These are phyloP conservation scores for Penicillium argentinense DNA, from an alignment of 495 filamentous ascomycete species.

Conservation along the genomic window DNA sequence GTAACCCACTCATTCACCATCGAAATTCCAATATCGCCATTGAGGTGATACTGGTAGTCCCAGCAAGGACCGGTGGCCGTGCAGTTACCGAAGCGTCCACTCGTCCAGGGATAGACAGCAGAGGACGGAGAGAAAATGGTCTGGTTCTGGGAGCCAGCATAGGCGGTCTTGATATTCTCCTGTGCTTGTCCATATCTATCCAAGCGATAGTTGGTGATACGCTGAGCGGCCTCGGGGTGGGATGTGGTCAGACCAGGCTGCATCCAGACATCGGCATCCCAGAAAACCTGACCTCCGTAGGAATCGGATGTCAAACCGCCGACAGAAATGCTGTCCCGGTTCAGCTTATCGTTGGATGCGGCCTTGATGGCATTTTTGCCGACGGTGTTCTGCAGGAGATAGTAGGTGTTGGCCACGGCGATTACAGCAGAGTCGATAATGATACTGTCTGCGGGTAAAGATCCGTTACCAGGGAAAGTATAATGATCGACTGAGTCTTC, in stretches of 20 bases:
- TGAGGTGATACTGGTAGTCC: constrained; percentile 60
- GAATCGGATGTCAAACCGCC: constrained; percentile 62
- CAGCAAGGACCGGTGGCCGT: constrained; percentile 66
- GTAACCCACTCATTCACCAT: constrained; percentile 60
- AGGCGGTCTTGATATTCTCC: constrained; percentile 48
- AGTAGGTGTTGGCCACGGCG: constrained; percentile 65
- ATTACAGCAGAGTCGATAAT: constrained; percentile 62
- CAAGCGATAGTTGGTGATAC: constrained; percentile 59
- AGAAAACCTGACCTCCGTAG: constrained; percentile 63
- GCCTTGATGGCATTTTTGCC: constrained; percentile 49
- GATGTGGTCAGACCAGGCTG: constrained; percentile 61
- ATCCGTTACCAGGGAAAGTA: constrained; percentile 54
- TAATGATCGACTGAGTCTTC: constrained; percentile 63
- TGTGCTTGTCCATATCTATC: constrained; percentile 52
- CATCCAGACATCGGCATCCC: constrained; percentile 71
- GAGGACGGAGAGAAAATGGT: constrained; percentile 51
- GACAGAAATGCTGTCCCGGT: constrained; percentile 59
- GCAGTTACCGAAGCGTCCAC: constrained; percentile 64
- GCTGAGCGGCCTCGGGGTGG: constrained; percentile 55
- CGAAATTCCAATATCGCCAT: constrained; percentile 70
- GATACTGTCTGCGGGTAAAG: constrained; percentile 57
- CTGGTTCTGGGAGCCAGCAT: constrained; percentile 50
- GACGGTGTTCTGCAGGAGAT: constrained; percentile 68
- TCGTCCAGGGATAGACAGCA: constrained; percentile 64
- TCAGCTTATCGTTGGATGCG: constrained; percentile 42